Percentiles rank a stretch among this genome's conserved stretches.
Evolutionary conservation across 2,329 filamentous ascomycete species (phyloP).

Genomic region (Ophiostoma piceae): DNA sequence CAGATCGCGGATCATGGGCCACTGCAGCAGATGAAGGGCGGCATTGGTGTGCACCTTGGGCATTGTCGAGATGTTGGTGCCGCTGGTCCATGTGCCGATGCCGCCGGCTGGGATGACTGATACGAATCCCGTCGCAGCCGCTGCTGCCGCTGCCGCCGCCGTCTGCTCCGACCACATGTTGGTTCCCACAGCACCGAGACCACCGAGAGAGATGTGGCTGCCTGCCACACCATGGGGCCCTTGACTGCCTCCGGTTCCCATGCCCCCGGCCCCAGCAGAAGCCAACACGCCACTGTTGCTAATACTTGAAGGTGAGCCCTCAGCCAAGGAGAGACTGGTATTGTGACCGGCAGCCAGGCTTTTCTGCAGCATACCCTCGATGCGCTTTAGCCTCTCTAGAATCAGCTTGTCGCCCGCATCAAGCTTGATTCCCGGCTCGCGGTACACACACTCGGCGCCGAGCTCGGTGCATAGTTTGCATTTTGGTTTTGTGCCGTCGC

Average conservation of each 20-base stretch:
- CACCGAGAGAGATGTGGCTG: background rate
- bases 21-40: constrained; percentile 70
- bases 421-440: constrained; percentile 80
- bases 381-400: constrained; percentile 68
- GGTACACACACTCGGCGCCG: constrained; percentile 76
- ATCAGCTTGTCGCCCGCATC: constrained; percentile 84
- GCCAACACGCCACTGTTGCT: background rate
- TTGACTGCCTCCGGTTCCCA: background rate
- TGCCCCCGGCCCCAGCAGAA: background rate
- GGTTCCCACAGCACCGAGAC: constrained; percentile 36
- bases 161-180: constrained; percentile 50
- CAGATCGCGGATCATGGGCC: constrained; percentile 73
- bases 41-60: constrained; percentile 79
- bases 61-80: constrained; percentile 74
- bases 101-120: constrained; percentile 58
- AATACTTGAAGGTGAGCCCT: constrained; percentile 56
- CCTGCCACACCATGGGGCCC: background rate
- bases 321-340: constrained; percentile 31
- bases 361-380: constrained; percentile 73
- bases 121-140: constrained; percentile 41
- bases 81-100: constrained; percentile 63
- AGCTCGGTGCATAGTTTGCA: constrained; percentile 79
- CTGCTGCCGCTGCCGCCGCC: constrained; percentile 32
- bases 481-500: constrained; percentile 73
- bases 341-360: constrained; percentile 45